Evolutionary conservation across 768 basidiomycete species (phyloP), one percentile per base, ranked within the genome.

Genomic region (Mycena crocata): DNA sequence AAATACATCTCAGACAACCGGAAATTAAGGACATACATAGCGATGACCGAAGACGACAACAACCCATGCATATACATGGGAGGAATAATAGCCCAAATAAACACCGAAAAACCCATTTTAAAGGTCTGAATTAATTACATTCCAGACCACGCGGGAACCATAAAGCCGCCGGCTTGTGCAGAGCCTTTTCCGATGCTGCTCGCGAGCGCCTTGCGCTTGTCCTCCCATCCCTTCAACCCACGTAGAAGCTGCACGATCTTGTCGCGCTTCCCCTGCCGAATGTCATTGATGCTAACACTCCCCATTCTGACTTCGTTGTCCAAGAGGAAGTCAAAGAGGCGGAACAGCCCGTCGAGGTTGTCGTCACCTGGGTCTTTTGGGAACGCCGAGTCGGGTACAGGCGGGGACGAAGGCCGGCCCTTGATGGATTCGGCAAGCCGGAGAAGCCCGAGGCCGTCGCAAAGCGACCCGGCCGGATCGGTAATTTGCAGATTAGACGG

Each of bases 271-370:
- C 93, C 94, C 66, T 89, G 87, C 55, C 94, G 85, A 35, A 99
- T 85, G 78, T 99, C 97, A 75, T 97, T 97, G 79, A 98, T 96
- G 72, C 93, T 95, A 34, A 98, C 91, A 66, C 90, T 88, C 12
- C 93, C 96, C 84, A 97, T 93, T 80, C 92, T 92, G 62, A 96
- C 90, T 52, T 95, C 95, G 66, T 95, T 94, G 72, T 96, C 95
- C 50, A 98, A 85, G 60, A 98, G 79, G 79, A 94, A 96, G 79
- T 98, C 96, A 79, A 98, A 97, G 60, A 97, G 81, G 62, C 87
- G 85, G 82, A 97, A 96, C 31, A 97, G 82, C 19, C 95, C 94
- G 30, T 95, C 93, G 17, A 97, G 81, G 70, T 92, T 93, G 69
- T 96, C 92, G 74, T 95, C 92, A 66, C 84, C 82, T 15, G 85